Base-by-base conservation (phyloP, 441 rosid genomes). In the Dalechampia spathulata region DNA sequence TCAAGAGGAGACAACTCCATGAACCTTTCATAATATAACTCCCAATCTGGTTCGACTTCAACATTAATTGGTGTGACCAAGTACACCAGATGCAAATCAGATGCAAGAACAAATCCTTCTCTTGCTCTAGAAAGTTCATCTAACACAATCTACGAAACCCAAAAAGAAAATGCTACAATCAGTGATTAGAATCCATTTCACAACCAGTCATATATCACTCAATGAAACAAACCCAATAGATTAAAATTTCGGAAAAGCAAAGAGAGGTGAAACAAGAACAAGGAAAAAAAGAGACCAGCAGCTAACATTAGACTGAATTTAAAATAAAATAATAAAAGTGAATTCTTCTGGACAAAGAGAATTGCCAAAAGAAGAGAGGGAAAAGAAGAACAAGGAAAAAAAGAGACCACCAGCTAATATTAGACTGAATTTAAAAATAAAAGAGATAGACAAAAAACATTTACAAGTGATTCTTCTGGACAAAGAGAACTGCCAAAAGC, bases 401-500 rank as follows among this genome's bases (percentile, higher is more conserved):
- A 9, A 5, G 57, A 16, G 43, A 42, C 44, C 37, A 28, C 20
- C 6, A 28, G 46, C 32, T 49, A 34, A 49, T 25, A 62, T 8
- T 34, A 52, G 2, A 39, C 7, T 34, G 6, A 8, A 43, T 51
- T 16, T 40, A 11, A 19, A 60, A 55, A n/a, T n/a, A n/a, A n/a
- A n/a, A n/a, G n/a, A n/a, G n/a, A n/a, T n/a, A n/a, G n/a, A n/a
- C n/a, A n/a, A n/a, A n/a, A n/a, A 39, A 72, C 41, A 49, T 50
- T 67, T 87, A 93, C 99, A 68, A 93, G 93, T 59, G 99, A 93
- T 74, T 93, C 99, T 70, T 90, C 99, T 60, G 99, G 99, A 75
- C 93, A 82, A 60, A 93, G 87, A 63, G 99, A 93, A 76, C 99
- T 93, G 68, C 97, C 97, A 81, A 93, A 93, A 71, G 99, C 65